Evolutionary conservation across 768 basidiomycete species (phyloP).

Genomic region (Mycena epipterygia): DNA sequence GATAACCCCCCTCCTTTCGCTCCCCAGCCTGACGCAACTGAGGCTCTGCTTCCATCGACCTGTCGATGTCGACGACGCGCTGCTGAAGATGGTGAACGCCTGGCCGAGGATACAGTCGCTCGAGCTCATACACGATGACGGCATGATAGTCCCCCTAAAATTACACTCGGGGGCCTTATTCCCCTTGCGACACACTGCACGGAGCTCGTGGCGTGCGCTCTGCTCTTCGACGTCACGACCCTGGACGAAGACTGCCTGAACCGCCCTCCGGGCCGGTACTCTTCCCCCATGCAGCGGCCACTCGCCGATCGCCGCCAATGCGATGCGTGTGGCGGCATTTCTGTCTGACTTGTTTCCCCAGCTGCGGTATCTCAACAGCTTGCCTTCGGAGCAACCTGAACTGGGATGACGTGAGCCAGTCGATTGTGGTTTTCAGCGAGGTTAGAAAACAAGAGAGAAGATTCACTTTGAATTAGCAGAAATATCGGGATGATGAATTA

Average conservation of each 20-base stretch:
- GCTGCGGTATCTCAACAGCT: neutral
- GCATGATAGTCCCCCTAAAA: neutral
- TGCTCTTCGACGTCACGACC: neutral
- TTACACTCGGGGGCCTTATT: neutral
- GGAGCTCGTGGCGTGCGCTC: neutral
- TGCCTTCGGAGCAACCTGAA: neutral
- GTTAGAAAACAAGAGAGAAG: neutral
- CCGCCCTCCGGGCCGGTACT: too few species aligned
- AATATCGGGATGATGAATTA: too few species aligned
- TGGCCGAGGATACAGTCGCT: neutral
- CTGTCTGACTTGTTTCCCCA: slow-evolving; percentile 3
- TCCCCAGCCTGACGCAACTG: neutral
- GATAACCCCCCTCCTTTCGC: neutral
- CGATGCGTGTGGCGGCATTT: neutral
- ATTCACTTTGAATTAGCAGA: neutral
- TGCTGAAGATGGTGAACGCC: too few species aligned
- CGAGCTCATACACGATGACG: neutral
- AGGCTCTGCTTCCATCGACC: neutral
- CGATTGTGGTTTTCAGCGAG: neutral
- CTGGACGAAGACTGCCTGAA: neutral
- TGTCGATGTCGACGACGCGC: neutral
- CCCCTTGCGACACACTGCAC: neutral
- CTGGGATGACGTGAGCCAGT: neutral
- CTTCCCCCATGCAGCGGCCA: neutral
- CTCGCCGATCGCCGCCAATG: neutral